Evolutionary conservation across 2,329 filamentous ascomycete genomes (phyloP), one percentile per base, ranked within the genome.

Genomic region (Penicillium sclerotigenum): DNA sequence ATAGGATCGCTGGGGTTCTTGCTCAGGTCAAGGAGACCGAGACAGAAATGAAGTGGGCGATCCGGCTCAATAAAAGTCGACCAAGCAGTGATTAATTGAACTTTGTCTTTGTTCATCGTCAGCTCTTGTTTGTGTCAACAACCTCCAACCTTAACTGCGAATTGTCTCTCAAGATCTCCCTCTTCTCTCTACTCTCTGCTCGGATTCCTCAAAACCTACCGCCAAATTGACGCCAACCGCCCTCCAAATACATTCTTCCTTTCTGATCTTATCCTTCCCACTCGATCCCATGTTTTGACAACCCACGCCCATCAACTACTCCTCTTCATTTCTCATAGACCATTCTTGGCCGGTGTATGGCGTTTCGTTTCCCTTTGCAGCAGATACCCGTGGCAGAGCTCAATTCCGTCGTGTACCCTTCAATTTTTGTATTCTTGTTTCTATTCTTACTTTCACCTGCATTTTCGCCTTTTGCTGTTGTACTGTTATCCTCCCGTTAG

Each of bases 1-100:
- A 59, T 5, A 67, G 59, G 22, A 70, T 79, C 24, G 69, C 76
- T 20, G 60, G 67, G 8, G 70, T 71, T 34, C 65, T 79, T 37
- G 68, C 67, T 29, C 73, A 77, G 20, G 65, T 79, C 60, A 73
- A 71, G 45, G 70, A 75, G 54, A 73, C 74, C 1, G 71, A 75
- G 52, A 76, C 69, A 3, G 67, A 75, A 59, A 80, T 80, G 78
- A 77, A 71, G 61, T 80, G 78, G 77, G 73, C 73, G n/a, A 74
- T 80, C 48, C 76, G 73, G 34, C 65, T 80, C 51, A 73, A 76
- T 53, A 62, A 65, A 33, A 61, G 61, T 74, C 52, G 66, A 64
- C 51, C 67, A 63, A 41, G 59, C 67, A 49, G 22, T 46, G 24
- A 33, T 22, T 38, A 28, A 33, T 43, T 18, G 36, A 28, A 37